Base-by-base conservation (phyloP, 2,329 filamentous ascomycete species). In the Ophiostoma sp. region DNA sequence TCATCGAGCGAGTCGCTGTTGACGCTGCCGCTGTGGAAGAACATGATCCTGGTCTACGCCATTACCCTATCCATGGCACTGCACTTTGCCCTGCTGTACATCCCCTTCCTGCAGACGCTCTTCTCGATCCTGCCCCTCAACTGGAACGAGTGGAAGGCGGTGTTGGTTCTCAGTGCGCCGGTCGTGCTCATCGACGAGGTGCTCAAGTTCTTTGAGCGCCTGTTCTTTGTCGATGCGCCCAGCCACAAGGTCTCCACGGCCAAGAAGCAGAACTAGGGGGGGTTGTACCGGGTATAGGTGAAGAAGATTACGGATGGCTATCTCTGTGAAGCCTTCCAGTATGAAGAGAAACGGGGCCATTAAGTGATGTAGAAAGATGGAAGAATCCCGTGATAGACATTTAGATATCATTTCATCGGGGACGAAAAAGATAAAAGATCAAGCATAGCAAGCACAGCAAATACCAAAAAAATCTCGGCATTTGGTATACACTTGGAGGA, bases 41-140 rank as follows among this genome's bases (percentile, higher is more conserved):
- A 99, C 85, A 96, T 97, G 92, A 96, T 97, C 88, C 91, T 99
- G 22, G 93, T 99, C 72, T 97, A 97, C 79, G 97, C 96, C 75
- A 97, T 99, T 80, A 87, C 88, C 12, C 85, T 99, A 76, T 97
- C 93, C 52, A 99, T 99, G 96, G 90, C 90, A 0, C 87, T 99
- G 73, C 96, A 99, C 86, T 98, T 98, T 82, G 93, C 91, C 31
- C 91, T 99, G 69, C 87, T 99, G 50, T 99, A 99, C 84, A 92
- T 91, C 2, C 96, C 97, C 0, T 90, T 97, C 84, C 84, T 99
- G 74, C 95, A 98, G 84, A 86, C 85, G 8, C 84, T 99, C 74
- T 99, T 99, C 85, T 93, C 93, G 50, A 98, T 99, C 76, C 83
- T 97, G 76, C 95, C 96, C 11, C 84, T 99, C 77, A 92, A 95